Evolutionary conservation across 78 protist genomes (phyloP), one percentile per base, ranked within the genome.

Genomic region (Goniomonas avonlea): DNA sequence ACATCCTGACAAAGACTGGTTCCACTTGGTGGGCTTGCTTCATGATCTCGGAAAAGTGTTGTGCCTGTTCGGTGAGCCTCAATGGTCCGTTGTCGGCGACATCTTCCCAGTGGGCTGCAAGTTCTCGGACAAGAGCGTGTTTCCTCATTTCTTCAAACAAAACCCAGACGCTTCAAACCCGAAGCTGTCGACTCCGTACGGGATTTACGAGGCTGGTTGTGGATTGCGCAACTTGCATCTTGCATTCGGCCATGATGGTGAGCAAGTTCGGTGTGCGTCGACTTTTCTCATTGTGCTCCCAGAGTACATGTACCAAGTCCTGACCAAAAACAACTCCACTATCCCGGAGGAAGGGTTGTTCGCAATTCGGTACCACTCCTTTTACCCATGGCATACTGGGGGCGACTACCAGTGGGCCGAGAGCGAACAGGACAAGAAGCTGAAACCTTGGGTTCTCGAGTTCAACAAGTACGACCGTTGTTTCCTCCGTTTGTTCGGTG

Each of bases 51-150:
- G 94, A 13, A 90, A 90, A 59, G 82, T 90, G 34, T 47, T 90
- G 48, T 41, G 79, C 31, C 58, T 83, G 34, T 88, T 77, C 71
- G 83, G 82, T 18, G 88, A 87, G 60, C 92, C 91, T 21, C 94
- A 90, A 76, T 90, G 90, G 90, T 75, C 89, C 9, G 86, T 84
- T 0, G 94, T 90, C 20, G 94, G 94, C 34, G 94, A 90, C 47
- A 90, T 91, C 0, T 90, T 81, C 75, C 91, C 91, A 20, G 73
- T 90, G 38, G 94, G 94, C 20, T 84, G 90, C 59, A 53, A 23
- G 21, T 35, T 13, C 27, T 31, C 77, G 45, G 77, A 73, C 53
- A 34, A 73, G 65, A 82, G 65, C 77, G 86, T 90, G 37, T 90
- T 84, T 71, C 61, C 63, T 32, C 82, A 86, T 0, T 81, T 40